phyloP scores from a whole-genome alignment of 2,329 filamentous ascomycete genomes.

The Sphaerostilbella broomeana region DNA sequence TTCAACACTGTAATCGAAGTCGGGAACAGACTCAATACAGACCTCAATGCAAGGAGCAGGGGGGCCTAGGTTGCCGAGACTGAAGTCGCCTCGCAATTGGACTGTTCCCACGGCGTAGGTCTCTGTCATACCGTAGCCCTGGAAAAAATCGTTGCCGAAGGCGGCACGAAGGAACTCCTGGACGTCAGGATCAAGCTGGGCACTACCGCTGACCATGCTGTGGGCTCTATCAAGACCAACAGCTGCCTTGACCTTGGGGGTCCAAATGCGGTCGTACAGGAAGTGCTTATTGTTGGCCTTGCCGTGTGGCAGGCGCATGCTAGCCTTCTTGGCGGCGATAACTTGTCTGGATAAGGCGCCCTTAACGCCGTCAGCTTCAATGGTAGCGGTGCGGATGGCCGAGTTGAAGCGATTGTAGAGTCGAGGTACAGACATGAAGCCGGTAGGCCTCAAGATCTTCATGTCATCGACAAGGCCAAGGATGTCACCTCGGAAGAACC shows the following conservation, averaged over 20 bases:
- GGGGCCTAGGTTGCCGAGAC: conserved; percentile 73
- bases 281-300: conserved; percentile 74
- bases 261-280: conserved; percentile 83
- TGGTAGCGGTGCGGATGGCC: conserved; percentile 70
- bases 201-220: conserved; percentile 79
- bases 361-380: conserved; percentile 72
- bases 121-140: conserved; percentile 93
- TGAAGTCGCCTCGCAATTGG: conserved; percentile 66
- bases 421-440: conserved; percentile 82
- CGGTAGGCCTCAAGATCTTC: conserved; percentile 76
- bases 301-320: conserved; percentile 62
- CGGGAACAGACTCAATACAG: conserved; percentile 80
- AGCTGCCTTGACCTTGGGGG: conserved; percentile 75
- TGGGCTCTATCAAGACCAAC: conserved; percentile 70
- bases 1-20: conserved; percentile 84
- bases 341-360: conserved; percentile 76
- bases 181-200: conserved; percentile 80
- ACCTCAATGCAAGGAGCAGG: conserved; percentile 62
- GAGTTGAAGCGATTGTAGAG: conserved; percentile 86
- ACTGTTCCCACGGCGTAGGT: conserved; percentile 72
- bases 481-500: conserved; percentile 93
- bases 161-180: conserved; percentile 84
- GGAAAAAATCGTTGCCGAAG: conserved; percentile 69
- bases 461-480: conserved; percentile 81
- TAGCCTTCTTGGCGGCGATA: conserved; percentile 72